phyloP scores from a whole-genome alignment of 2,329 filamentous ascomycete genomes.

The Monilinia aucupariae region DNA sequence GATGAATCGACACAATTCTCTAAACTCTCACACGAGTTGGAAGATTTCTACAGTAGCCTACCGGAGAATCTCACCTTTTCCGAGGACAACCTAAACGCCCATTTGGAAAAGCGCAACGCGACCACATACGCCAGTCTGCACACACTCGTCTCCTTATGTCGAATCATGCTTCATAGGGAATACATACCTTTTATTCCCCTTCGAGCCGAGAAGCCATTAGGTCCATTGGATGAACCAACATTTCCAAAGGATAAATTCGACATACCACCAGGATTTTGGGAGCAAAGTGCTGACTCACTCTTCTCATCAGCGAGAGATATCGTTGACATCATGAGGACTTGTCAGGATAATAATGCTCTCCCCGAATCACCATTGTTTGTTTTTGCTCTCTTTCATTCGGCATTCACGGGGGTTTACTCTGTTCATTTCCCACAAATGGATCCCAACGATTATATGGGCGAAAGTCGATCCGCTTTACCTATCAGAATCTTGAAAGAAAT shows the following conservation, averaged over 20 bases:
- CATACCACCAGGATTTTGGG: slow-evolving; percentile 54
- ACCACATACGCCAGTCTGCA: slow-evolving; percentile 63
- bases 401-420: slow-evolving; percentile 61
- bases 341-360: slow-evolving; percentile 54
- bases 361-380: slow-evolving; percentile 60
- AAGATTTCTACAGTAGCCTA: slow-evolving; percentile 48
- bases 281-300: slow-evolving; percentile 54
- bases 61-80: slow-evolving; percentile 52
- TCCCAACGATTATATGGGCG: slow-evolving; percentile 46
- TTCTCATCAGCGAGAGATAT: slow-evolving; percentile 60
- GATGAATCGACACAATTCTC: slow-evolving; percentile 49
- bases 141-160: slow-evolving; percentile 58
- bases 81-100: slow-evolving; percentile 57
- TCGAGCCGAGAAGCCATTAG: slow-evolving; percentile 43
- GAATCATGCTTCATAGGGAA: slow-evolving; percentile 63
- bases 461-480: slow-evolving; percentile 38
- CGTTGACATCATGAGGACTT: slow-evolving; percentile 58
- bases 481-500: slow-evolving; percentile 48
- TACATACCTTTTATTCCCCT: slow-evolving; percentile 63
- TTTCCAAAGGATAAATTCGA: slow-evolving; percentile 45
- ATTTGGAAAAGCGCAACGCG: slow-evolving; percentile 58
- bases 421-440: slow-evolving; percentile 67
- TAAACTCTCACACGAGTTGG: slow-evolving; percentile 46
- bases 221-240: slow-evolving; percentile 54
- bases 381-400: slow-evolving; percentile 62